Conservation (phyloP, 805 yeast genomes). For the Cyberlindnera xishuangbannaensis region DNA sequence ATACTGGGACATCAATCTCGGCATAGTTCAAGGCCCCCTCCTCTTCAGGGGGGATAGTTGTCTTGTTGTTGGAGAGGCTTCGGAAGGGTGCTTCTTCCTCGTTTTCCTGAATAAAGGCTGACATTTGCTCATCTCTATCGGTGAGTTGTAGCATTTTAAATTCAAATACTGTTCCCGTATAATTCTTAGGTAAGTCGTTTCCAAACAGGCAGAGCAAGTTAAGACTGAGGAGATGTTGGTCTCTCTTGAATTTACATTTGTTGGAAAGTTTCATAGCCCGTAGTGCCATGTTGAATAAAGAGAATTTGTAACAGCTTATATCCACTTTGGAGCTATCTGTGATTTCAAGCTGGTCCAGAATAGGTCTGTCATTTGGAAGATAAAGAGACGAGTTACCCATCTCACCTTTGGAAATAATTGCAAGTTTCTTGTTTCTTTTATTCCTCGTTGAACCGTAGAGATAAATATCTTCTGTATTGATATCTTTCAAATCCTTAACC, state of each 20-base stretch:
- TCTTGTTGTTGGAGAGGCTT: no score
- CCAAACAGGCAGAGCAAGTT: constrained; percentile 36
- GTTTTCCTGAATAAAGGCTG: constrained; percentile 4
- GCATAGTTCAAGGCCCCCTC: constrained; percentile 10
- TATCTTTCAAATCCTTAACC: constrained; percentile 49
- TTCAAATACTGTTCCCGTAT: constrained; percentile 37
- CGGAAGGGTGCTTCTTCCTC: no score
- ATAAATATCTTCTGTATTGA: constrained; percentile 45
- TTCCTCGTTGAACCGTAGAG: constrained; percentile 35
- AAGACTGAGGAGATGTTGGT: constrained; percentile 37
- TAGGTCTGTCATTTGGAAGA: constrained; percentile 50
- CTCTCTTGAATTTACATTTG: constrained; percentile 50
- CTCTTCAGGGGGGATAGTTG: neutral
- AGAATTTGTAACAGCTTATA: constrained; percentile 46
- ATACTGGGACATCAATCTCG: constrained; percentile 23
- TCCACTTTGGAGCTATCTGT: constrained; percentile 21
- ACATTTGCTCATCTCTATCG: constrained; percentile 12
- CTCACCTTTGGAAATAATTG: constrained; percentile 63
- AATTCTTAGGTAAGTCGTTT: constrained; percentile 28
- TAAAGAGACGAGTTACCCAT: constrained; percentile 64
- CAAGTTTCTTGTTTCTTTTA: constrained; percentile 24
- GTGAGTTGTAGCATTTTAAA: constrained; percentile 28
- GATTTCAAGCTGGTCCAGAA: neutral
- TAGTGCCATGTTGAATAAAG: constrained; percentile 40
- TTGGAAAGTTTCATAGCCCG: constrained; percentile 46